Percentiles rank a stretch among this genome's conserved stretches.
phyloP scores from a whole-genome alignment of 768 basidiomycete species.

The Mycena kentingensis region DNA sequence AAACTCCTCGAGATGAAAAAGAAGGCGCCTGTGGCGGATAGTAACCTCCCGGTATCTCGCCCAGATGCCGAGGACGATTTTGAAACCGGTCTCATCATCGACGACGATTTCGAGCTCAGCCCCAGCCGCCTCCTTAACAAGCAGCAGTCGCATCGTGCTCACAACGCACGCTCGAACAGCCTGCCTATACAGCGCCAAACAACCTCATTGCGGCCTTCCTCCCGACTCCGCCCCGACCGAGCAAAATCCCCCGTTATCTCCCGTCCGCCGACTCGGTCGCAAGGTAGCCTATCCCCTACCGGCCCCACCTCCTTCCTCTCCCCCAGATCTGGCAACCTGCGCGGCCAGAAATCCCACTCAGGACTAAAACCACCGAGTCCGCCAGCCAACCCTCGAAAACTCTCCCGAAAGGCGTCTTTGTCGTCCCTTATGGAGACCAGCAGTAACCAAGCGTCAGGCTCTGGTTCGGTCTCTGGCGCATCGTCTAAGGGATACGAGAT shows the following conservation, averaged over 20 bases:
- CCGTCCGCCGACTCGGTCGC: constrained; percentile 55
- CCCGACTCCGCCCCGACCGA: constrained; percentile 60
- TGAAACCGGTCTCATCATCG: constrained; percentile 81
- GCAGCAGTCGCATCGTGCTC: constrained; percentile 42
- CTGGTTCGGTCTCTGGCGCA: constrained; percentile 44
- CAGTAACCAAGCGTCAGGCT: constrained; percentile 58
- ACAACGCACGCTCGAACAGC: constrained; percentile 56
- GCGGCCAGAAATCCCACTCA: constrained; percentile 83
- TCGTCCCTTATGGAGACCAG: constrained; percentile 70
- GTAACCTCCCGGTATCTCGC: constrained; percentile 48
- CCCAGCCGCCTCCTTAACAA: constrained; percentile 68
- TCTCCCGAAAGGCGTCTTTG: constrained; percentile 77
- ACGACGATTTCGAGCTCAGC: constrained; percentile 81
- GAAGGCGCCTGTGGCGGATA: constrained; percentile 46
- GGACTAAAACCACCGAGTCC: constrained; percentile 78
- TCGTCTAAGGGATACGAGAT: constrained; percentile 66
- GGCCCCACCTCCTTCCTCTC: constrained; percentile 62
- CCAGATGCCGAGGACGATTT: constrained; percentile 83
- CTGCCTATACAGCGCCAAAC: constrained; percentile 51
- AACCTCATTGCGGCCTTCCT: constrained; percentile 61
- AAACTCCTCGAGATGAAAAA: constrained; percentile 58
- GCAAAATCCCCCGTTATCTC: constrained; percentile 74
- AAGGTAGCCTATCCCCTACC: constrained; percentile 59
- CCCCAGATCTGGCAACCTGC: constrained; percentile 72
- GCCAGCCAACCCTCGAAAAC: constrained; percentile 59